Conservation (phyloP, 2,329 filamentous ascomycete genomes). For the Colletotrichum falcatum region DNA sequence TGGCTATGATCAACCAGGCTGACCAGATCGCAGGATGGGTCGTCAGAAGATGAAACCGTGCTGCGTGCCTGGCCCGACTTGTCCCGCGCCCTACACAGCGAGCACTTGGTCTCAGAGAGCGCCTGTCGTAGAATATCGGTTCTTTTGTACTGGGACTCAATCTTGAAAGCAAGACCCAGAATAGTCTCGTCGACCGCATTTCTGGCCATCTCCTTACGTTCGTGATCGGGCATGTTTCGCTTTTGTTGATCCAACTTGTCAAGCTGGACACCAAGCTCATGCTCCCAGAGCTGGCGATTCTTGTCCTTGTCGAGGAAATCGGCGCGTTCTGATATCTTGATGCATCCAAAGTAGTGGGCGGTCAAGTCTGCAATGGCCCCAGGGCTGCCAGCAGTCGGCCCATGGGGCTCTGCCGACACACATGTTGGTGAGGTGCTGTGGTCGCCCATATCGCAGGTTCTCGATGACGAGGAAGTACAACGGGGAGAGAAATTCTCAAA, state of each 20-base stretch:
- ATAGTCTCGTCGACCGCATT: background rate
- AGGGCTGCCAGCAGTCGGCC: background rate
- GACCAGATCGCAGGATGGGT: background rate
- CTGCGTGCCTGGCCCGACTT: background rate
- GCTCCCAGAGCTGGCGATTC: background rate
- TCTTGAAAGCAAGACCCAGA: background rate
- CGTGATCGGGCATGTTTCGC: background rate
- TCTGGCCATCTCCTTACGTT: background rate
- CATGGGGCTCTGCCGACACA: slow-evolving; percentile 6
- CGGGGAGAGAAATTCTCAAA: background rate
- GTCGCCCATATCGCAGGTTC: background rate
- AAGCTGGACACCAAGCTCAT: background rate
- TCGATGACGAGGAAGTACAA: background rate
- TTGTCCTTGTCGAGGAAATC: background rate
- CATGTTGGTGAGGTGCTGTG: background rate
- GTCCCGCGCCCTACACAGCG: background rate
- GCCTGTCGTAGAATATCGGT: background rate
- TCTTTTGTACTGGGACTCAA: slow-evolving; percentile 14
- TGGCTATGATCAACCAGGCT: background rate
- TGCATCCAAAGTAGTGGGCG: slow-evolving; percentile 27
- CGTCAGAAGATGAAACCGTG: background rate
- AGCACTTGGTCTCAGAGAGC: background rate
- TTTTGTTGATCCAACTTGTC: background rate
- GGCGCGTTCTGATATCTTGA: slow-evolving; percentile 6
- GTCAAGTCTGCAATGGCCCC: slow-evolving; percentile 1